phyloP scores from a whole-genome alignment of 1,139 yeast species.

The Lodderomyces pseudojiufengensis region DNA sequence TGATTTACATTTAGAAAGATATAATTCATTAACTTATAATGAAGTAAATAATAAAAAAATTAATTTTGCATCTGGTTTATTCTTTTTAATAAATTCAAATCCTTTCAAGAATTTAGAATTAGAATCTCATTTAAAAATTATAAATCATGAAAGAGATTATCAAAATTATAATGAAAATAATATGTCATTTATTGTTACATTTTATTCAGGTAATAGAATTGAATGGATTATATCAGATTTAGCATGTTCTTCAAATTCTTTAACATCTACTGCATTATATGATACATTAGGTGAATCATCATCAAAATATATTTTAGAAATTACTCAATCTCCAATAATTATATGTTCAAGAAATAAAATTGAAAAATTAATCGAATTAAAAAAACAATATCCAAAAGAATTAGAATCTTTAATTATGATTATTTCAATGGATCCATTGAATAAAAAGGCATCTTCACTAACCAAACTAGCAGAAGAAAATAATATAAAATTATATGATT shows the following conservation, averaged over 20 bases:
- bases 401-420: slow-evolving; percentile 28
- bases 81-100: slow-evolving; percentile 26
- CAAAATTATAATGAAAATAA: slow-evolving; percentile 20
- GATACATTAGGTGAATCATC: slow-evolving; percentile 38
- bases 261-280: slow-evolving; percentile 38
- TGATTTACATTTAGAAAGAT: slow-evolving; percentile 19
- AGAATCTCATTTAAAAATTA: slow-evolving; percentile 27
- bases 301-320: slow-evolving; percentile 31
- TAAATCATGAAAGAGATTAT: slow-evolving; percentile 22
- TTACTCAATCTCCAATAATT: slow-evolving; percentile 35
- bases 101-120: slow-evolving; percentile 23
- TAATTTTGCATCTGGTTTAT: slow-evolving; percentile 31
- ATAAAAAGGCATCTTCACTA: slow-evolving; percentile 17
- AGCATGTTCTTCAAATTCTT: slow-evolving; percentile 33
- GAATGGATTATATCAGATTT: slow-evolving; percentile 41
- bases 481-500: slow-evolving; percentile 27
- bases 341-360: slow-evolving; percentile 32
- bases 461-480: slow-evolving; percentile 19
- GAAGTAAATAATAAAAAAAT: slow-evolving; percentile 21
- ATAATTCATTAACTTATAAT: slow-evolving; percentile 18
- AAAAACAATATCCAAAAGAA: slow-evolving; percentile 21
- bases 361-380: slow-evolving; percentile 23
- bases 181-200: slow-evolving; percentile 31
- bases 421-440: slow-evolving; percentile 37
- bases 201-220: slow-evolving; percentile 32